Percentiles rank a stretch among this genome's conserved stretches.
phyloP scores from a whole-genome alignment of 2,329 filamentous ascomycete species.

The Fusarium nodosum region DNA sequence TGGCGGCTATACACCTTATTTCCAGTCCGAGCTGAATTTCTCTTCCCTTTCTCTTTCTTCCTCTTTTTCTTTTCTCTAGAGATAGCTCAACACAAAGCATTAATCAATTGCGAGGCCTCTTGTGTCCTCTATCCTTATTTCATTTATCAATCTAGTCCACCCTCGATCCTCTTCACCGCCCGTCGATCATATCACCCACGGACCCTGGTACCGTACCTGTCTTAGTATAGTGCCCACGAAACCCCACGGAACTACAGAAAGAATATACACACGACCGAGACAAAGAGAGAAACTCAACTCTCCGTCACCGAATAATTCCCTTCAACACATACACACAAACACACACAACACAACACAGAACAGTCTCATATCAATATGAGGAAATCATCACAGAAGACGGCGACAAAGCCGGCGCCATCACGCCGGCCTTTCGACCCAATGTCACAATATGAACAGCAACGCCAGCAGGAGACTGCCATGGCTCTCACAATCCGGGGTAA shows the following conservation, averaged over 20 bases:
- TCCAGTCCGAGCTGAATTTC: slow-evolving; percentile 18
- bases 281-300: slow-evolving; percentile 18
- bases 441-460: slow-evolving; percentile 42
- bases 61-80: slow-evolving; percentile 19
- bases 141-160: slow-evolving; percentile 42
- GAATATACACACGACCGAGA: slow-evolving; percentile 26
- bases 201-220: slow-evolving; percentile 12
- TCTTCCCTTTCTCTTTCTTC: slow-evolving; percentile 18
- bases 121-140: slow-evolving; percentile 4
- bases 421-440: slow-evolving; percentile 39
- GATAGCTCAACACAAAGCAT: slow-evolving; percentile 20
- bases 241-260: slow-evolving; percentile 11
- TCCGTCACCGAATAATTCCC: slow-evolving; percentile 24
- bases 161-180: slow-evolving; percentile 28
- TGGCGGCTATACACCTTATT: slow-evolving; percentile 18
- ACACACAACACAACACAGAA: slow-evolving; percentile 5
- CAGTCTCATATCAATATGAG: slow-evolving; percentile 31
- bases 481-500: slow-evolving; percentile 48
- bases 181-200: slow-evolving; percentile 34
- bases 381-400: slow-evolving; percentile 41
- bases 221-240: not conserved
- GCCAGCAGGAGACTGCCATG: slow-evolving; percentile 44
- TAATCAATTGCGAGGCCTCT: slow-evolving; percentile 19
- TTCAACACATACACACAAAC: slow-evolving; percentile 5
- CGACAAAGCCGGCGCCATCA: slow-evolving; percentile 25